phyloP scores from a whole-genome alignment of 2,329 filamentous ascomycete species.

The Ophiostoma tasmaniense region DNA sequence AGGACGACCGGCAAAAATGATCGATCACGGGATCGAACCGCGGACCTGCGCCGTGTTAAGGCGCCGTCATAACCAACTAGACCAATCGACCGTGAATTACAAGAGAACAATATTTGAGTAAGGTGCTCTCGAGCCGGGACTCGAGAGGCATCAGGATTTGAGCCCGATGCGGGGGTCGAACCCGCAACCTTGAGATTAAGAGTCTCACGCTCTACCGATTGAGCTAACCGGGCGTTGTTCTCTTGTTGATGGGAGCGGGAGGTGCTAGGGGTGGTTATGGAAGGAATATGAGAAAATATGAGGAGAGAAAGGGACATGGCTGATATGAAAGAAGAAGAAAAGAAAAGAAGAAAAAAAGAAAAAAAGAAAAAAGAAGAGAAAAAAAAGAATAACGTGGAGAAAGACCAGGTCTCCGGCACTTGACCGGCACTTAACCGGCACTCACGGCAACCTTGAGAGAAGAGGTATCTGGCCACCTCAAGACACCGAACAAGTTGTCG shows the following conservation, averaged over 20 bases:
- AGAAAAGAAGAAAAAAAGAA: too few relatives aligned
- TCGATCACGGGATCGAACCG: neutral
- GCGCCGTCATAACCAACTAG: neutral
- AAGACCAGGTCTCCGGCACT: too few relatives aligned
- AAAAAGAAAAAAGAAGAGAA: too few relatives aligned
- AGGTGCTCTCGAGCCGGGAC: neutral
- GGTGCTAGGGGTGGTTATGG: neutral
- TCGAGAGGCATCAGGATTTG: constrained; percentile 31
- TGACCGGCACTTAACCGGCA: too few relatives aligned
- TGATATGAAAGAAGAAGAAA: too few relatives aligned
- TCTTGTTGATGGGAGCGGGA: constrained; percentile 12
- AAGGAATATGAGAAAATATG: too few relatives aligned
- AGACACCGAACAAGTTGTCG: too few relatives aligned
- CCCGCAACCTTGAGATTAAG: constrained; percentile 39
- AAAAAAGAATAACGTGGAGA: too few relatives aligned
- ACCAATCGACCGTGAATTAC: neutral
- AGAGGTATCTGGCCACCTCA: too few relatives aligned
- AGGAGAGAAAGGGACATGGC: too few relatives aligned
- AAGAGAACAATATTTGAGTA: neutral
- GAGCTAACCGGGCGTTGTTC: constrained; percentile 48
- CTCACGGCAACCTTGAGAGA: too few relatives aligned
- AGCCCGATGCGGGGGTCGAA: constrained; percentile 41
- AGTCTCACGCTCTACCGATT: constrained; percentile 69
- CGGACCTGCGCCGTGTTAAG: neutral
- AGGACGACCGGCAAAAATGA: neutral